Percentiles rank a stretch among this genome's conserved stretches.
These are phyloP conservation scores for Pichia paraexigua DNA, from an alignment of 805 yeast species.

Conservation along the genomic window DNA sequence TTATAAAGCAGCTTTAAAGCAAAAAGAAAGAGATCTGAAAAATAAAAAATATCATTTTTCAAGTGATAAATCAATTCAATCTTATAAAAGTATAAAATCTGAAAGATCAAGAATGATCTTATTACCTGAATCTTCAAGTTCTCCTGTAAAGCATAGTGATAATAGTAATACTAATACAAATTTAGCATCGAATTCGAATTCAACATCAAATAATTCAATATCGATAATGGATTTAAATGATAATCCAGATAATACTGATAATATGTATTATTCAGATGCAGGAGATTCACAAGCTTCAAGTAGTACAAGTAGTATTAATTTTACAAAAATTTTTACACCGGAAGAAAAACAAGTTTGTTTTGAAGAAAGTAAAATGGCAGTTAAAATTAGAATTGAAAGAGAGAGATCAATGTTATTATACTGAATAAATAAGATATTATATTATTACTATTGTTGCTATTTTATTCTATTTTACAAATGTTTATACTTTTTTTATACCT, in stretches of 20 bases:
- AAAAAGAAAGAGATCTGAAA: constrained; percentile 9
- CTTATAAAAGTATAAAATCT: constrained; percentile 13
- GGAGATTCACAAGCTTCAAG: constrained; percentile 12
- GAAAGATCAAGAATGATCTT: constrained; percentile 11
- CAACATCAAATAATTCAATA: neutral
- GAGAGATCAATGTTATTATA: constrained; percentile 16
- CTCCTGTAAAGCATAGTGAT: neutral
- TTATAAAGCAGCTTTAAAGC: constrained; percentile 39
- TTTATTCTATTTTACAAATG: neutral
- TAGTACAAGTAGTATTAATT: constrained; percentile 6
- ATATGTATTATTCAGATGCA: constrained; percentile 14
- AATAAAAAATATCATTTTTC: constrained; percentile 4
- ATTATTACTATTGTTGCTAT: no score
- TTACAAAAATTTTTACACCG: constrained; percentile 13
- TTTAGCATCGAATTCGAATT: neutral
- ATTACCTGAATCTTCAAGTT: constrained; percentile 3
- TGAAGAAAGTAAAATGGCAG: constrained; percentile 29
- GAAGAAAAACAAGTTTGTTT: constrained; percentile 22
- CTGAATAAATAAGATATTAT: neutral
- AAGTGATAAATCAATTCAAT: constrained; percentile 8
- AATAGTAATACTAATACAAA: neutral
- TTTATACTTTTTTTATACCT: neutral
- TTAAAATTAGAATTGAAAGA: constrained; percentile 28
- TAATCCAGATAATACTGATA: constrained; percentile 11
- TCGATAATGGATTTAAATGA: constrained; percentile 5